phyloP scores from a whole-genome alignment of 306 rosid genomes.

The Phaseolus lunatus region DNA sequence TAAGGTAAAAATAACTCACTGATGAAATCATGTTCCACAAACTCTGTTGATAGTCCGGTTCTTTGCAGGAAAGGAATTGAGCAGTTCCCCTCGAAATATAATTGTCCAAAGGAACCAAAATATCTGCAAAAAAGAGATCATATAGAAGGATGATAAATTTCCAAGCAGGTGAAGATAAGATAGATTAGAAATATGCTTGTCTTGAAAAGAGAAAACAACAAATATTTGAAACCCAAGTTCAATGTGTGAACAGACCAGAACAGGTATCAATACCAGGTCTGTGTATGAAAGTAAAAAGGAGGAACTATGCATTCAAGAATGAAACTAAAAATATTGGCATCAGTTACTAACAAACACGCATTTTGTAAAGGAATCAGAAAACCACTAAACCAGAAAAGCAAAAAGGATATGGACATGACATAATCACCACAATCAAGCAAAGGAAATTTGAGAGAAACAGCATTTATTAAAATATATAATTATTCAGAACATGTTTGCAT shows the following conservation, averaged over 20 bases:
- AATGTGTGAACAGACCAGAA: neutral
- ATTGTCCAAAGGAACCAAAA: conserved; percentile 95
- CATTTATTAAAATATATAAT: neutral
- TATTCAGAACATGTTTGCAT: neutral
- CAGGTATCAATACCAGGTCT: neutral
- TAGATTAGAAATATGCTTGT: conserved; percentile 1
- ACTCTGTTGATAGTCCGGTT: conserved; percentile 88
- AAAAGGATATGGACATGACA: neutral
- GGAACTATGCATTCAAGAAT: neutral
- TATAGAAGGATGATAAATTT: conserved; percentile 15
- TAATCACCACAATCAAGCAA: neutral
- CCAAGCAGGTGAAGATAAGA: conserved; percentile 24
- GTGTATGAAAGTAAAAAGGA: neutral
- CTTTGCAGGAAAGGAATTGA: conserved; percentile 81
- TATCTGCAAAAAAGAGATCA: conserved; percentile 58
- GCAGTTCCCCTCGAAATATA: conserved; percentile 88
- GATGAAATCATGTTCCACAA: conserved; percentile 94
- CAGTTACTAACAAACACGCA: neutral
- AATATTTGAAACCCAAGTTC: neutral
- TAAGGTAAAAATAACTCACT: conserved; percentile 58
- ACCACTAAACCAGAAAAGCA: neutral
- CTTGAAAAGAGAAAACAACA: neutral
- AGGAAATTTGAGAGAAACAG: neutral
- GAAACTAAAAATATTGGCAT: neutral
- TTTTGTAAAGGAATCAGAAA: neutral